Conservation (phyloP, 2,329 filamentous ascomycete species). For the Aspergillus fumigatiaffinis region DNA sequence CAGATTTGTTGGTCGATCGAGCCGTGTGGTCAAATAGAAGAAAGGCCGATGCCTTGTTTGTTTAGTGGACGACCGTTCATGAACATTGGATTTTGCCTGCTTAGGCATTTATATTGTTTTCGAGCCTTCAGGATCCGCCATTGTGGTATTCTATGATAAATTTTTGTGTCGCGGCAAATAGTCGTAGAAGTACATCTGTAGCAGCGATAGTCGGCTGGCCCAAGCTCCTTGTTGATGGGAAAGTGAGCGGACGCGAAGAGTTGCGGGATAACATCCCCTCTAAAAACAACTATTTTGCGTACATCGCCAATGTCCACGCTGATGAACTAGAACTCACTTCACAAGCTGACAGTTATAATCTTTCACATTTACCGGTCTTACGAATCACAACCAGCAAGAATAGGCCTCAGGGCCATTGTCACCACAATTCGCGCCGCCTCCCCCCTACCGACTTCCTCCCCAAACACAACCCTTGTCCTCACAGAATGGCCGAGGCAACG, state of each 20-base stretch:
- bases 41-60: not conserved
- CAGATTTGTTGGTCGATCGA: not conserved
- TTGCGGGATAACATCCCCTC: constrained; percentile 8
- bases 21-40: not conserved
- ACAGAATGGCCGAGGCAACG: constrained; percentile 58
- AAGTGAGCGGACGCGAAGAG: constrained; percentile 22
- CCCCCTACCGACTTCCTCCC: constrained; percentile 15
- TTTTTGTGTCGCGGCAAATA: not conserved
- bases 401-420: constrained; percentile 29
- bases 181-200: not conserved
- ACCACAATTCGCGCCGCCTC: constrained; percentile 20
- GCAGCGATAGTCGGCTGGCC: constrained; percentile 24
- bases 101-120: constrained; percentile 1
- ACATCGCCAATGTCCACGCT: not conserved
- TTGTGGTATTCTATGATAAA: not conserved
- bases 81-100: not conserved
- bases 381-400: constrained; percentile 4
- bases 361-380: not conserved
- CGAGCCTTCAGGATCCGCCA: not conserved
- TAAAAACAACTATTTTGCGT: constrained; percentile 8
- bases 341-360: not conserved
- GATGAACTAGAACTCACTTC: not conserved
- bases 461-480: constrained; percentile 7
- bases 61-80: not conserved
- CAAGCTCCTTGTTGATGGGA: constrained; percentile 36